Evolutionary conservation across 2,329 filamentous ascomycete species (phyloP), one percentile per base, ranked within the genome.

Genomic region (Arthrobotrys musiformis): DNA sequence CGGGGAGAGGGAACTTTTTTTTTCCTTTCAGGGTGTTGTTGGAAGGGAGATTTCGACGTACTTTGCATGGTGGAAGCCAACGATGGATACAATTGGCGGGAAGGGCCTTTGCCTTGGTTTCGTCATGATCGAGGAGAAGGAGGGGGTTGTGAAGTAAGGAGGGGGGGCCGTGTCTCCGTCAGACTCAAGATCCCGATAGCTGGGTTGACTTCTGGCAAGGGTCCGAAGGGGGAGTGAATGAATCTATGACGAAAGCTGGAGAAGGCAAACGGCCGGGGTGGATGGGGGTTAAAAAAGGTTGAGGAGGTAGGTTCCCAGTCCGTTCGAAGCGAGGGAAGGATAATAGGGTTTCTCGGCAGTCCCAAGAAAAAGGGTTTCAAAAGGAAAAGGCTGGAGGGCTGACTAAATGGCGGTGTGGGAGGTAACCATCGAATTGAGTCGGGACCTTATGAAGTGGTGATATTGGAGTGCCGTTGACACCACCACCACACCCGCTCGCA

Each of bases 31-130:
- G 40, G 22, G 33, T 24, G 48, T 30, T 68, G n/a, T n/a, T n/a
- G n/a, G 63, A 54, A 30, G 26, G 35, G 22, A 40, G 9, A 35
- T 37, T 7, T 17, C 8, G 26, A 64, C 80, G 74, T 80, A 84
- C 84, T 89, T 87, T 67, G 92, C 91, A 86, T 94, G 92, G 84
- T 94, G 92, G 82, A 94, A 94, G 83, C 91, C 92, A 81, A 94
- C 91, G 74, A 94, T 91, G 79, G 90, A 89, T 58, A 94, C 91
- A 82, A 94, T 86, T 50, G 92, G 92, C 70, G 86, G 85, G 82
- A 90, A 91, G n/a, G 70, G 17, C 30, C 68, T 72, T 42, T 60
- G 35, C 28, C n/a, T 64, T 7, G 58, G 28, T 44, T 62, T 61
- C 17, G 69, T 73, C 68, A 73, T 78, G 15, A 52, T 70, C 19